Base-by-base conservation (phyloP, 257 asterid genomes). In the Solanum habrochaites region DNA sequence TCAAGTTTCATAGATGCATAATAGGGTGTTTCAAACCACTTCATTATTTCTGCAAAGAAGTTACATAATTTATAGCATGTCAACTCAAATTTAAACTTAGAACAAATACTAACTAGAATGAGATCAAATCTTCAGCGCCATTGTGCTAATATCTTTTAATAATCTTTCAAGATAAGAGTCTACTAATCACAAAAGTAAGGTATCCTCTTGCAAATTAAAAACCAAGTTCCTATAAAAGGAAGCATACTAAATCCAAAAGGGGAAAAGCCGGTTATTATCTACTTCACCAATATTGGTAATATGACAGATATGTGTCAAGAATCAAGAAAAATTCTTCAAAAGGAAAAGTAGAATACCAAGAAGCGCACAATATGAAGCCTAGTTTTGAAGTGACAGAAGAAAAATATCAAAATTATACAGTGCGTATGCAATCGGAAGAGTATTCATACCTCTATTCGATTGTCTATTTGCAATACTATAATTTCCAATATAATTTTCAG, bases 391-490 rank as follows among this genome's bases (percentile, higher is more conserved):
- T 39, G 9, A 74, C 35, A 23, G 56, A 75, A 75, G 40, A 43
- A 75, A 42, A 43, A 43, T 25, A 77, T 77, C 83, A 9, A 43
- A 77, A 77, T 43, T 90, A 91, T 73, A 88, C 88, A 83, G 92
- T n/a, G n/a, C 91, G 27, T 7, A 40, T 42, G 67, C 87, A 39
- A 29, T 39, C 42, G 58, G 81, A 83, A 72, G 74, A 43, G 42
- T 69, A 89, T 49, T n/a, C 86, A 89, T 94, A 95, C 98, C 98
- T 93, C 97, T 93, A 91, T 90, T 93, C 35, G 96, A 88, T 89
- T 93, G 94, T 87, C 96, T 93, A 89, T 90, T 94, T 86, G 95
- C 89, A 86, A 93, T 92, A 86, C 64, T 88, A 88, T 91, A 91
- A 56, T 89, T 91, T 49, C 90, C 91, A 87, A 87, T 89, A 85